Conservation (phyloP, 192 early-diverging fungal species). For the Chytriomyces sp. region DNA sequence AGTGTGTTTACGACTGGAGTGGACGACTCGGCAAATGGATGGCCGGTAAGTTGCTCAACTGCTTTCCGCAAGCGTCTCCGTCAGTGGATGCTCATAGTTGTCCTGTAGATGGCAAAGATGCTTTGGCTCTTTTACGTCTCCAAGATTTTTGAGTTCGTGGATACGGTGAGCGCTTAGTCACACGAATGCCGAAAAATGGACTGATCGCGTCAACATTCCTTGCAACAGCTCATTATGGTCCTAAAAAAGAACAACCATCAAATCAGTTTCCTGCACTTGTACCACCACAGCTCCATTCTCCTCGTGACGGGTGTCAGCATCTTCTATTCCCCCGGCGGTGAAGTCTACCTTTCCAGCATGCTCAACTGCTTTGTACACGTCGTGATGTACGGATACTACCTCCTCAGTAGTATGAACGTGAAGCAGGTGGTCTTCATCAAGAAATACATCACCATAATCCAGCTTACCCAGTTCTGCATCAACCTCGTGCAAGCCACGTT, state of each 20-base stretch:
- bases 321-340: slow-evolving; percentile 59
- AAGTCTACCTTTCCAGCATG: slow-evolving; percentile 55
- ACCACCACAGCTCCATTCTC: slow-evolving; percentile 65
- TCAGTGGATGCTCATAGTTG: no score
- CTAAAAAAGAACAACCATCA: slow-evolving; percentile 71
- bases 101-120: slow-evolving; percentile 60
- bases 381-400: slow-evolving; percentile 71
- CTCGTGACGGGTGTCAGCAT: slow-evolving; percentile 47
- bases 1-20: slow-evolving; percentile 54
- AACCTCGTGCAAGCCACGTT: slow-evolving; percentile 58
- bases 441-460: slow-evolving; percentile 63
- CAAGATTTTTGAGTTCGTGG: slow-evolving; percentile 65
- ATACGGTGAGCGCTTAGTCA: slow-evolving; percentile 43
- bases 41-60: slow-evolving; percentile 1
- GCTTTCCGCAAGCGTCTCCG: no score
- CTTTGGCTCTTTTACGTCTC: slow-evolving; percentile 69
- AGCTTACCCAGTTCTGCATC: slow-evolving; percentile 69
- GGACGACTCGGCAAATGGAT: slow-evolving; percentile 50
- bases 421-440: slow-evolving; percentile 63
- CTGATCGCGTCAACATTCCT: no score
- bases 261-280: slow-evolving; percentile 67
- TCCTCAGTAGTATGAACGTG: slow-evolving; percentile 52
- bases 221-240: slow-evolving; percentile 60
- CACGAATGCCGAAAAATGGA: not conserved
- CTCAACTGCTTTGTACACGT: slow-evolving; percentile 68